Conservation (phyloP, 192 early-diverging fungal genomes). For the Funneliformis geosporum region DNA sequence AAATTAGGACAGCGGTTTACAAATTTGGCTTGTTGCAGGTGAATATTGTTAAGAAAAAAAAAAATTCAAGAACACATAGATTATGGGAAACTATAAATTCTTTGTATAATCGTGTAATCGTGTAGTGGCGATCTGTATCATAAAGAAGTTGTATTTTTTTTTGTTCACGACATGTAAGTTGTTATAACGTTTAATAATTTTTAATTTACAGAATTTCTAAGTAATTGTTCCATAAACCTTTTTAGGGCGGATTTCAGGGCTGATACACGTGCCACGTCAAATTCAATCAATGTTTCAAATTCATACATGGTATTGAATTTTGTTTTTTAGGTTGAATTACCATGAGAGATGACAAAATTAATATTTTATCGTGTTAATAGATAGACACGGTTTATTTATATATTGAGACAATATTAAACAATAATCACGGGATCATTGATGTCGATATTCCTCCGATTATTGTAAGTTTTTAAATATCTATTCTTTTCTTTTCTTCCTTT, state of each 20-base stretch:
- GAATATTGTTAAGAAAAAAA: no score
- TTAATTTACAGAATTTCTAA: no score
- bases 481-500: neutral
- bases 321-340: neutral
- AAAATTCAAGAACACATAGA: no score
- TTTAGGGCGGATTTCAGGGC: slow-evolving; percentile 34
- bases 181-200: neutral
- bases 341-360: neutral
- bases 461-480: neutral
- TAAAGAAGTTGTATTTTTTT: slow-evolving; percentile 40
- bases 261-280: slow-evolving; percentile 20
- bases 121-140: slow-evolving; percentile 35
- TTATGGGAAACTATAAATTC: neutral
- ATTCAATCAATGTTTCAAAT: slow-evolving; percentile 14
- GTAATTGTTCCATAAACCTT: no score
- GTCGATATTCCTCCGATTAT: slow-evolving; percentile 13
- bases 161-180: slow-evolving; percentile 47
- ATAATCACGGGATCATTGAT: slow-evolving; percentile 22
- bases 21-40: slow-evolving; percentile 43
- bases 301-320: slow-evolving; percentile 28
- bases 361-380: neutral
- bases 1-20: slow-evolving; percentile 32
- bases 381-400: slow-evolving; percentile 11
- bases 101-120: neutral
- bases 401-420: slow-evolving; percentile 15